Conservation (phyloP, 257 asterid species). For the Mentha longifolia region DNA sequence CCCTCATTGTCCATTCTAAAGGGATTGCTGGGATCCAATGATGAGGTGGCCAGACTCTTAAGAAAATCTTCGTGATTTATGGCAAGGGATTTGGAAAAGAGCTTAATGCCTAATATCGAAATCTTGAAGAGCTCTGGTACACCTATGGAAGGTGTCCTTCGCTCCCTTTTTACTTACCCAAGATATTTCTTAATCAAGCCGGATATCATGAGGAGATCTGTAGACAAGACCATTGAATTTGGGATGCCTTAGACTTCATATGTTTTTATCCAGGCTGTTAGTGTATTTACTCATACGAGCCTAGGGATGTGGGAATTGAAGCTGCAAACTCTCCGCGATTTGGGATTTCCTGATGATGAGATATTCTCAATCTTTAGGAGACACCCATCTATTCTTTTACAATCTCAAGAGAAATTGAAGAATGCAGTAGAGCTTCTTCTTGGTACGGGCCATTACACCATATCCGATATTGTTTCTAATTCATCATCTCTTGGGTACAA, state of each 20-base stretch:
- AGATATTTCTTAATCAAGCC: neutral
- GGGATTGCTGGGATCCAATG: slow-evolving; percentile 40
- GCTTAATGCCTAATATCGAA: neutral
- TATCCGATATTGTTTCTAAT: neutral
- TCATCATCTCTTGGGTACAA: slow-evolving; percentile 33
- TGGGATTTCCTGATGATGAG: neutral
- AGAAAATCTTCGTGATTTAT: slow-evolving; percentile 22
- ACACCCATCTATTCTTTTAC: neutral
- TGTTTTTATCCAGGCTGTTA: neutral
- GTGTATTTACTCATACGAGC: neutral
- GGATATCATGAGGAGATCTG: slow-evolving; percentile 21
- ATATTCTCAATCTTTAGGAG: neutral
- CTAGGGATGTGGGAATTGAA: neutral
- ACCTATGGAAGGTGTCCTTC: neutral
- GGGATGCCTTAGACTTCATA: slow-evolving; percentile 29
- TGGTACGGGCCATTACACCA: slow-evolving; percentile 29
- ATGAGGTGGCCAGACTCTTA: slow-evolving; percentile 33
- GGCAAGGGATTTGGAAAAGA: neutral
- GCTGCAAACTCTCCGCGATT: neutral
- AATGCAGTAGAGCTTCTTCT: slow-evolving; percentile 23
- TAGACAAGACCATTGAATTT: slow-evolving; percentile 31
- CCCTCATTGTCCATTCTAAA: slow-evolving; percentile 40
- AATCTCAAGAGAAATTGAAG: neutral
- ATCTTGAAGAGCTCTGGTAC: neutral
- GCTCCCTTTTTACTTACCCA: neutral